Conservation (phyloP, 169 alveolate species). For the Toxoplasma gondii region DNA sequence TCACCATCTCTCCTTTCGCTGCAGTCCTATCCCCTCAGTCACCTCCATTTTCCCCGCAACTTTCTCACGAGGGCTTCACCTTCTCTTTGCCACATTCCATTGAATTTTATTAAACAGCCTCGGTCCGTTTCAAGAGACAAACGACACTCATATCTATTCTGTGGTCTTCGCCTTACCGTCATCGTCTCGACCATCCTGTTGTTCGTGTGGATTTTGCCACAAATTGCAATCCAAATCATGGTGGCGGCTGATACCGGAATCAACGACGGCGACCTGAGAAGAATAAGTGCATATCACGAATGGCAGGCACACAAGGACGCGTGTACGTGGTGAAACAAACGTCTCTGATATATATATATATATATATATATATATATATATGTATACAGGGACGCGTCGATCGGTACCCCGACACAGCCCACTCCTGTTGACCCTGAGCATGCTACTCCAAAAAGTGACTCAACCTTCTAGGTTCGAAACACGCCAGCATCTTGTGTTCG, state of each 20-base stretch:
- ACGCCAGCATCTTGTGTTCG: too few relatives aligned
- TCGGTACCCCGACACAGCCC: too few relatives aligned
- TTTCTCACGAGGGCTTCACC: too few relatives aligned
- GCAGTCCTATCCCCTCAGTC: too few relatives aligned
- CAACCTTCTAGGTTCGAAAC: too few relatives aligned
- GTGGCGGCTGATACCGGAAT: slow-evolving; percentile 43
- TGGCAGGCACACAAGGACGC: not conserved
- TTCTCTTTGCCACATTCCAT: too few relatives aligned
- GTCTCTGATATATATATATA: not conserved
- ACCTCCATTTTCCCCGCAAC: too few relatives aligned
- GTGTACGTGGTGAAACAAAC: not conserved
- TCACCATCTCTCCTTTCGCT: too few relatives aligned
- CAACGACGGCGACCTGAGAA: slow-evolving; percentile 56
- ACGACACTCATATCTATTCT: not conserved
- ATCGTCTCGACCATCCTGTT: slow-evolving; percentile 45
- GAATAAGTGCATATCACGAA: not conserved
- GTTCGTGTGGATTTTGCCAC: slow-evolving; percentile 41
- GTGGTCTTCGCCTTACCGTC: slow-evolving; percentile 34
- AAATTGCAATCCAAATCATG: slow-evolving; percentile 31
- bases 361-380: not conserved
- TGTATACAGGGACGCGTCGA: not conserved
- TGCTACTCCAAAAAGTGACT: too few relatives aligned
- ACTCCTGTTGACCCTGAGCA: too few relatives aligned
- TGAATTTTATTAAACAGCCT: too few relatives aligned
- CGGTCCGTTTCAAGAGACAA: too few relatives aligned